Percentiles rank a stretch among this genome's conserved stretches.
Conservation (phyloP, 805 yeast genomes). For the Lipomyces yamadae region DNA sequence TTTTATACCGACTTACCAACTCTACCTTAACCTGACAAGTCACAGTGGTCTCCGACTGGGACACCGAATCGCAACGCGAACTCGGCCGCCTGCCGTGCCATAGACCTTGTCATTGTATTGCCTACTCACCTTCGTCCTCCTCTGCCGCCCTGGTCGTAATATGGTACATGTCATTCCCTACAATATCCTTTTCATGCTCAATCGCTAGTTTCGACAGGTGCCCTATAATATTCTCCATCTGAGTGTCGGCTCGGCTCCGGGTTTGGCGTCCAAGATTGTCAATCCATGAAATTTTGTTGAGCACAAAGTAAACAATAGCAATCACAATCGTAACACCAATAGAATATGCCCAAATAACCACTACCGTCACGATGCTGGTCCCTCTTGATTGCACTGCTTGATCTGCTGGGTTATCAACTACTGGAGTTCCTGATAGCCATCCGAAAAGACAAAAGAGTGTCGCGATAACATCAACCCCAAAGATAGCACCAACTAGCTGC, state of each 20-base stretch:
- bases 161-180: too few species aligned
- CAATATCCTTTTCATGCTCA: slow-evolving; percentile 47
- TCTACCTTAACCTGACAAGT: too few species aligned
- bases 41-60: too few species aligned
- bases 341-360: slow-evolving; percentile 91
- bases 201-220: slow-evolving; percentile 48
- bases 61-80: too few species aligned
- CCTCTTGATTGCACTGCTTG: slow-evolving; percentile 52
- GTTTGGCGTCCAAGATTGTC: slow-evolving; percentile 46
- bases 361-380: slow-evolving; percentile 84
- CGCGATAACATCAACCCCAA: slow-evolving; percentile 87
- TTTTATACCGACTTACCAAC: too few species aligned
- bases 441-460: slow-evolving; percentile 92
- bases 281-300: slow-evolving; percentile 47
- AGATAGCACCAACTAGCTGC: slow-evolving; percentile 95
- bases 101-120: too few species aligned
- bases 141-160: too few species aligned
- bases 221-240: slow-evolving; percentile 48
- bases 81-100: neutral
- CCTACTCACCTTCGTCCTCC: too few species aligned
- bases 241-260: slow-evolving; percentile 44
- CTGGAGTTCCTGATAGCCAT: slow-evolving; percentile 64
- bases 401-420: slow-evolving; percentile 44
- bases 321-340: slow-evolving; percentile 93
- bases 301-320: slow-evolving; percentile 93